A percentile compares a stretch with the other conserved stretches of the same genome.
phyloP scores from a whole-genome alignment of 2,329 filamentous ascomycete species.

The Talaromyces sp. region DNA sequence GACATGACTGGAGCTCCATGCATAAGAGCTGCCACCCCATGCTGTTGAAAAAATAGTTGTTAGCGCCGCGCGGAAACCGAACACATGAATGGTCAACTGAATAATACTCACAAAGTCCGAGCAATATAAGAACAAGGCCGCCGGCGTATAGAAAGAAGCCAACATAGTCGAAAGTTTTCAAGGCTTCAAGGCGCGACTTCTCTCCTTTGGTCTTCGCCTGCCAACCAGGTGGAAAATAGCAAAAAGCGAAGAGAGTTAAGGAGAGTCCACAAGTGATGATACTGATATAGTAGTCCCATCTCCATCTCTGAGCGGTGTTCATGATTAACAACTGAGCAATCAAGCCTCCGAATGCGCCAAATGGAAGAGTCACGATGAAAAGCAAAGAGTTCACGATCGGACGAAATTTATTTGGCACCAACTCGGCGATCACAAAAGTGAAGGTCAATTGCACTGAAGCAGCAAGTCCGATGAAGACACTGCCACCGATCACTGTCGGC shows the following conservation, averaged over 20 bases:
- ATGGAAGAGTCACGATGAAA: constrained; percentile 37
- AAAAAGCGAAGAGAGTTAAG: constrained; percentile 8
- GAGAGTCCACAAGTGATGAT: constrained; percentile 47
- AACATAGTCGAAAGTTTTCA: constrained; percentile 51
- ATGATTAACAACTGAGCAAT: constrained; percentile 51
- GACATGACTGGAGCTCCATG: constrained; percentile 48
- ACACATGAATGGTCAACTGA: background rate
- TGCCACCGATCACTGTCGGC: constrained; percentile 41
- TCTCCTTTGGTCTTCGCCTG: constrained; percentile 42
- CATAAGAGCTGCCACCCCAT: constrained; percentile 46
- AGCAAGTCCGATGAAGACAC: constrained; percentile 41
- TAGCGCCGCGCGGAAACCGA: background rate
- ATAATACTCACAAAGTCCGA: constrained; percentile 43
- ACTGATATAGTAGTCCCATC: constrained; percentile 55
- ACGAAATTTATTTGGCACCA: constrained; percentile 44
- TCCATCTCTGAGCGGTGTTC: constrained; percentile 49
- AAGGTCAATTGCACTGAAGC: constrained; percentile 43
- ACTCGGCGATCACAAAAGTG: constrained; percentile 41
- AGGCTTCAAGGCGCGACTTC: constrained; percentile 39
- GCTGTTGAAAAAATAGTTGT: background rate
- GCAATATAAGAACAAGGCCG: constrained; percentile 47
- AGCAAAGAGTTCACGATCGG: constrained; percentile 35
- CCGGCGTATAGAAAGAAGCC: constrained; percentile 49
- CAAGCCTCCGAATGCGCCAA: constrained; percentile 42
- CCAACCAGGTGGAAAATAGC: constrained; percentile 37